Percentiles rank a stretch among this genome's conserved stretches.
Evolutionary conservation across 2,329 filamentous ascomycete genomes (phyloP).

Genomic region (Fusarium euwallaceae): DNA sequence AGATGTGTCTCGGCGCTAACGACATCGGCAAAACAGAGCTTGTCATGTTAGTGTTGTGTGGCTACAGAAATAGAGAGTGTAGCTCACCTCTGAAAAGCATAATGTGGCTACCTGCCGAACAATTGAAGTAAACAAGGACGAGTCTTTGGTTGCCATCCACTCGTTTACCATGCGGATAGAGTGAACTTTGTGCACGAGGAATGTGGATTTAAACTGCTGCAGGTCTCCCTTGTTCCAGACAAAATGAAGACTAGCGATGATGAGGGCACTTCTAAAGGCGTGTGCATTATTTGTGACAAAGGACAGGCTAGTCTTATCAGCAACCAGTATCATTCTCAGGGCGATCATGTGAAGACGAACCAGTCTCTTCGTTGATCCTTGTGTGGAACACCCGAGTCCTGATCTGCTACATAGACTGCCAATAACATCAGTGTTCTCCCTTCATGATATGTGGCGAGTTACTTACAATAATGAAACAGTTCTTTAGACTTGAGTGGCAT

Average conservation of each 20-base stretch:
- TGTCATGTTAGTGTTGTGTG: neutral
- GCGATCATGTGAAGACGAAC: neutral
- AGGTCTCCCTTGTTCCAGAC: neutral
- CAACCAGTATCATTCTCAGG: neutral
- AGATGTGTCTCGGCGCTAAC: neutral
- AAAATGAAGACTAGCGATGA: neutral
- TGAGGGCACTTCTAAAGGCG: neutral
- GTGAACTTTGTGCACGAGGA: constrained; percentile 3
- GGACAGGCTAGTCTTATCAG: neutral
- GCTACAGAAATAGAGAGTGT: neutral
- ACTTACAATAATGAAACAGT: constrained; percentile 2
- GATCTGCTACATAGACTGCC: neutral
- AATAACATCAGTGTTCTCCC: neutral
- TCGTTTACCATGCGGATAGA: neutral
- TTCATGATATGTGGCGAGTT: neutral
- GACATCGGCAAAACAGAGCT: neutral
- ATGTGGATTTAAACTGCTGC: neutral
- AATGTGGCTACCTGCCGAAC: neutral
- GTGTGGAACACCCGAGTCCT: neutral
- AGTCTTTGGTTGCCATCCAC: neutral
- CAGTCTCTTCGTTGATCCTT: neutral
- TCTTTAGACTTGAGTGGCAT: constrained; percentile 6
- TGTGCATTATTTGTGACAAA: neutral
- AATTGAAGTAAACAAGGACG: neutral
- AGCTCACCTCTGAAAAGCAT: constrained; percentile 4